Evolutionary conservation across 2,329 filamentous ascomycete genomes (phyloP).

Genomic region (Leptosphaerulina australis): DNA sequence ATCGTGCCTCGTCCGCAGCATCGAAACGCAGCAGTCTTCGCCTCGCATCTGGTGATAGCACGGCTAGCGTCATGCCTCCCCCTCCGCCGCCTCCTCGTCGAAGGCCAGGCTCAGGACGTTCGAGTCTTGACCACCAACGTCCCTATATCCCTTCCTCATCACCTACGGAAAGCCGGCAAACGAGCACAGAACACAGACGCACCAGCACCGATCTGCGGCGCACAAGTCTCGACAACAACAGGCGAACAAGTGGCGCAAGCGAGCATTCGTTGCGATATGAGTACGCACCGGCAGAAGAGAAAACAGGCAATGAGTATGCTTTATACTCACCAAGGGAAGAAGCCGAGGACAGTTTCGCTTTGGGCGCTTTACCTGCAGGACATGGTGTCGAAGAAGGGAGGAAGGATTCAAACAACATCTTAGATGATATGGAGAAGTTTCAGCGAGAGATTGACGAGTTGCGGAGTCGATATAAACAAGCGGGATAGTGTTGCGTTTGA

Average conservation of each 20-base stretch:
- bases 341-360: constrained; percentile 24
- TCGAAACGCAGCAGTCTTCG: constrained; percentile 36
- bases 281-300: constrained; percentile 29
- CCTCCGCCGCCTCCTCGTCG: constrained; percentile 42
- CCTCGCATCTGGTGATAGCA: constrained; percentile 36
- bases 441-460: constrained; percentile 49
- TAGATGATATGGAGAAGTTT: constrained; percentile 50
- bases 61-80: constrained; percentile 30
- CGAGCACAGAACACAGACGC: constrained; percentile 33
- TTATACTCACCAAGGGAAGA: constrained; percentile 41
- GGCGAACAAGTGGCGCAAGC: constrained; percentile 43
- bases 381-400: constrained; percentile 3
- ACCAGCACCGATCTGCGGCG: constrained; percentile 29
- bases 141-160: constrained; percentile 28
- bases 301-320: constrained; percentile 27
- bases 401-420: constrained; percentile 37
- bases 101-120: constrained; percentile 41
- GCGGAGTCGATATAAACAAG: constrained; percentile 36
- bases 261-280: constrained; percentile 40
- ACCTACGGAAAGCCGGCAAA: constrained; percentile 36
- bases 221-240: constrained; percentile 36
- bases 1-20: constrained; percentile 36
- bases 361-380: constrained; percentile 9
- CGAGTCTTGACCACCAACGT: constrained; percentile 41
- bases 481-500: constrained; percentile 11